Base-by-base conservation (phyloP, 2,329 filamentous ascomycete species). In the Aspergillus pseudoterreus region DNA sequence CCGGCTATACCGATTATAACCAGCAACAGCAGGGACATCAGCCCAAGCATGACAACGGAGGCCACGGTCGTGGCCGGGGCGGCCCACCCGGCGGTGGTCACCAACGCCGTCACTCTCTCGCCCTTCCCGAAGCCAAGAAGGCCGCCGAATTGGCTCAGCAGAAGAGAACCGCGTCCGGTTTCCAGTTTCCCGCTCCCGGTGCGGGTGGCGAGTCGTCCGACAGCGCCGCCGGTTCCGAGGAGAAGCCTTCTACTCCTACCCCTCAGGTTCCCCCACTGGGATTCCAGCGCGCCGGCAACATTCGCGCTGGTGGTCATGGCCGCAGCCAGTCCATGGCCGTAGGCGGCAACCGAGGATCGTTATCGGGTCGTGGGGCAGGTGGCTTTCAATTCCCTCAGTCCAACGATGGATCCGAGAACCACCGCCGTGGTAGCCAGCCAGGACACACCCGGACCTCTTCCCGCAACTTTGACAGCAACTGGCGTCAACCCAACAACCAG, bases 401-500 rank as follows among this genome's bases (percentile, higher is more conserved):
- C 45, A 77, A 75, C 15, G 77, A 77, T 56, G 78, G 50, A 6
- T 66, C 75, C 12, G 90, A 94, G 60, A 88, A 91, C 67, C 80
- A 84, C 61, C 86, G 89, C 55, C 88, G 90, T 61, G 85, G 87
- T 62, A 88, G 87, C 63, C 81, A 83, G 59, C 63, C 71, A 39
- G 87, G 90, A 51, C 94, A 99, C 69, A 86, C 83, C 57, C 84
- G 94, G 56, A 87, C 86, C 30, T 83, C 83, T 10, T 99, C 94
- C 21, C 85, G 94, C 57, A 99, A 97, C 74, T 97, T 97, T 66
- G 94, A 99, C 61, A 86, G 92, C 64, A 99, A 99, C 74, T 99
- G 94, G 94, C 88, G 94, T 64, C 95, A 91, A 65, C 92, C 88
- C 61, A 82, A 82, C 57, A 77, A 75, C 61, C 73, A 75, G 59